These are phyloP conservation scores for Stentor roeselii DNA, from an alignment of 73 alveolate genomes.

Conservation along the genomic window DNA sequence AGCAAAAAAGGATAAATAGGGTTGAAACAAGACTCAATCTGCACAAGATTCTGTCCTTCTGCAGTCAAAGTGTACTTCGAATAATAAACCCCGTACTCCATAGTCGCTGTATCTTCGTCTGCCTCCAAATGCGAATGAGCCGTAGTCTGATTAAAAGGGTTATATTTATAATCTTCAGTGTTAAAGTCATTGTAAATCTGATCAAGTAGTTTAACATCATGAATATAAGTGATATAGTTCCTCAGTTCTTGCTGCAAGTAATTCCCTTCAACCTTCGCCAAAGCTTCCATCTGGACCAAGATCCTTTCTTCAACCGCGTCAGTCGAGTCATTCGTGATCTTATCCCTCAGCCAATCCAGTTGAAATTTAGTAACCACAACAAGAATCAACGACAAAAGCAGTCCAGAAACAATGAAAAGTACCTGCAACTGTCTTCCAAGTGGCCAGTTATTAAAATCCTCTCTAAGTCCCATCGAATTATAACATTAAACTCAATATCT, in stretches of 20 bases:
- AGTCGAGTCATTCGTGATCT: not conserved
- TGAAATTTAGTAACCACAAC: not conserved
- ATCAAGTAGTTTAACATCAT: not conserved
- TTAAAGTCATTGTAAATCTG: not conserved
- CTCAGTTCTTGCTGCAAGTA: not conserved
- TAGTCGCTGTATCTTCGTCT: not conserved
- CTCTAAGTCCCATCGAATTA: conserved; percentile 25
- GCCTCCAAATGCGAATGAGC: not conserved
- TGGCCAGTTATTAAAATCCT: not conserved
- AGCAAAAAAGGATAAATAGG: not conserved
- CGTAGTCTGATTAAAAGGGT: not conserved
- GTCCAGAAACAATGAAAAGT: not conserved
- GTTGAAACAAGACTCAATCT: not conserved
- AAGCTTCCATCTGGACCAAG: not conserved
- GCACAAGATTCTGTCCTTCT: not conserved
- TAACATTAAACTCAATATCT: not conserved
- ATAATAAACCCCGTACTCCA: not conserved
- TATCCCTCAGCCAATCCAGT: conserved; percentile 4
- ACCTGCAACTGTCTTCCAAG: conserved; percentile 12
- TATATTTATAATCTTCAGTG: not conserved
- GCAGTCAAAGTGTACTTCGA: not conserved
- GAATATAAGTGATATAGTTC: not conserved
- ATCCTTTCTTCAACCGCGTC: not conserved
- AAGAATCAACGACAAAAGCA: not conserved
- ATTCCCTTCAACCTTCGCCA: not conserved